Evolutionary conservation across 2,329 filamentous ascomycete species (phyloP), one percentile per base, ranked within the genome.

Genomic region (Pseudopyrenochaeta lycopersici): DNA sequence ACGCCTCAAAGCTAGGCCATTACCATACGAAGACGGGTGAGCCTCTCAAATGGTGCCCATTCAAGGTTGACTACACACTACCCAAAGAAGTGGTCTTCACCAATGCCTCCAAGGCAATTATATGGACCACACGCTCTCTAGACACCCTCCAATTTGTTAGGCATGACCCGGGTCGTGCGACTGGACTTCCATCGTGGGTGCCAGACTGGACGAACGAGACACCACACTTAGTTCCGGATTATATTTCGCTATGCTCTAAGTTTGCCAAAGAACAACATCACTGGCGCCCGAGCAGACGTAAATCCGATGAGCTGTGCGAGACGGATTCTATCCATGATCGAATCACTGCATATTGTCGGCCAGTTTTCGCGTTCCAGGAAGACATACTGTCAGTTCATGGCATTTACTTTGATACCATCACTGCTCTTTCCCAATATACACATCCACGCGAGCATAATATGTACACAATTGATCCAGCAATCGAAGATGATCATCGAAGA

Each of bases 151-250:
- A 32, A 18, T 52, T 52, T 41, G 33, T 29, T 7, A 42, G 23
- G 23, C 36, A 46, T 21, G 36, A 39, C 2, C 18, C 42, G 18
- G 18, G 5, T 32, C 21, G 49, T 18, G 15, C 35, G 29, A 46
- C 12, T 12, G n/a, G 27, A 9, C 43, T 46, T 42, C 49, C 49
- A 32, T 46, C 42, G 35, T 52, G 49, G 49, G 49, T 47, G 27
- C 20, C 49, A n/a, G 31, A 52, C 43, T 52, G 49, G 49, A 40
- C 35, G 17, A 42, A 17, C 21, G 20, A 29, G 27, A 33, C 11
- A 5, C 29, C 49, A 41, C 29, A 35, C 42, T 17, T 15, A 31
- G 41, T 45, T 29, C 48, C 9, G 17, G 20, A 27, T 33, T 18
- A 31, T 21, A 12, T 18, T 21, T 23, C 15, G 9, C 32, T 42